A percentile compares a stretch with the other conserved stretches of the same genome.
These are phyloP conservation scores for Pythium biforme DNA, from an alignment of 352 stramenopile genomes.

Conservation along the genomic window DNA sequence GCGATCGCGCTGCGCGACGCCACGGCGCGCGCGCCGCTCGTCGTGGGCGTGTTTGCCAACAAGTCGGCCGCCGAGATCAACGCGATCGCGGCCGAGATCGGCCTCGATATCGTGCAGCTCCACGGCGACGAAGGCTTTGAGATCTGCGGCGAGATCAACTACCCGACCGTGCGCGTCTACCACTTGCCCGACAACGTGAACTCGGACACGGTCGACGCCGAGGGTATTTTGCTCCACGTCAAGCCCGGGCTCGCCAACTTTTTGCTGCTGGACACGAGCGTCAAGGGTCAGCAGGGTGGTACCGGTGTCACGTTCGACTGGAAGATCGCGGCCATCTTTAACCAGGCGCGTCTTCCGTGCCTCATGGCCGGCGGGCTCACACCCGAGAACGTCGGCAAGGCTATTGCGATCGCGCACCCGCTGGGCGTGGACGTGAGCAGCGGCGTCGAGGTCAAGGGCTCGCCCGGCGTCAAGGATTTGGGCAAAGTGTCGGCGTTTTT, in stretches of 20 bases:
- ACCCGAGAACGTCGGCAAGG: conserved; percentile 92
- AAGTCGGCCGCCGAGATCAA: conserved; percentile 92
- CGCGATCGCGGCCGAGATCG: conserved; percentile 81
- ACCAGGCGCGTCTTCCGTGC: conserved; percentile 90
- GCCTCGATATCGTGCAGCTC: conserved; percentile 97
- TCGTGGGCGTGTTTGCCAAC: conserved; percentile 97
- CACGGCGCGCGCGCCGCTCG: conserved; percentile 78
- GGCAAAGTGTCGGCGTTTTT: conserved; percentile 58
- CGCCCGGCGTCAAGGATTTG: conserved; percentile 64
- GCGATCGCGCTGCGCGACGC: conserved; percentile 59
- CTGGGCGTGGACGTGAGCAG: conserved; percentile 96
- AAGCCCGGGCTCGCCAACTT: conserved; percentile 70
- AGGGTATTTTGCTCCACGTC: conserved; percentile 71
- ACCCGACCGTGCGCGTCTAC: conserved; percentile 92
- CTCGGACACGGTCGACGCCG: conserved; percentile 70
- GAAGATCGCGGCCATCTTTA: conserved; percentile 91
- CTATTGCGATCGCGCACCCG: conserved; percentile 72
- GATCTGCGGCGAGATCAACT: conserved; percentile 75
- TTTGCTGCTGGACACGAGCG: conserved; percentile 95
- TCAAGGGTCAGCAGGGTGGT: conserved; percentile 92
- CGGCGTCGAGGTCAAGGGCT: conserved; percentile 90
- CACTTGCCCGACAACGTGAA: conserved; percentile 88
- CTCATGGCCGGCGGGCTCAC: conserved; percentile 96
- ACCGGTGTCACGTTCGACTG: conserved; percentile 97
- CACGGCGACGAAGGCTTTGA: conserved; percentile 95